Evolutionary conservation across 2,329 filamentous ascomycete genomes (phyloP), one percentile per base, ranked within the genome.

Genomic region (Xylariaceae sp.): DNA sequence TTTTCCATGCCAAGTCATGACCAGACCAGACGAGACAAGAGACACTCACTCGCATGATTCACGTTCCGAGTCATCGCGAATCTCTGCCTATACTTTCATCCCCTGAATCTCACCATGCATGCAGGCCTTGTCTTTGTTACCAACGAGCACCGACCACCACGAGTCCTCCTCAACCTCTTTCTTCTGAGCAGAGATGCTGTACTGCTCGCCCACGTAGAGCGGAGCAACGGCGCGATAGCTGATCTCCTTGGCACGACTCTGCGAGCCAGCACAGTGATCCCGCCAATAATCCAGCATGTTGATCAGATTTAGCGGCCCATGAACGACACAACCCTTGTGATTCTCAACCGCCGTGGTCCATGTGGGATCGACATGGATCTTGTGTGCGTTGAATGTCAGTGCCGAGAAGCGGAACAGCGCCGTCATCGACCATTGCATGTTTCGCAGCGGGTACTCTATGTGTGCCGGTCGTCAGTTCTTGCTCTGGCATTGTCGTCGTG

Each of bases 351-450:
- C 75, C 4, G 77, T 77, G 11, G 84, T 83, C 77, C 89, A 93
- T 10, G 78, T 70, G 23, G 82, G 80, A 68, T 92, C 89, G 66
- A 93, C 87, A 72, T 96, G 92, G 57, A 96, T 95, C 65, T 85
- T 86, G 73, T 96, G 92, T 0, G 85, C 89, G 70, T 96, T 96
- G 77, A 92, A 92, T 0, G 90, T 95, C 47, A 96, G 76, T 0
- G 90, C 90, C 0, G 88, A 92, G 77, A 92, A 96, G 15, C 89
- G 84, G 74, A 94, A 95, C 1, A 96, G 80, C 1, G 75, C 77
- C 0, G 76, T 74, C 0, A 77, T 73, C 0, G 80, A 81, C 78
- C 77, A 80, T 17, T 67, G 66, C 3, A 79, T 56, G 11, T 71
- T 68, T 8, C 77, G 69, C 0, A 62, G 49, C 0, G 68, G 68